Base-by-base conservation (phyloP, 148 eudicot species). In the Simmondsia chinensis region DNA sequence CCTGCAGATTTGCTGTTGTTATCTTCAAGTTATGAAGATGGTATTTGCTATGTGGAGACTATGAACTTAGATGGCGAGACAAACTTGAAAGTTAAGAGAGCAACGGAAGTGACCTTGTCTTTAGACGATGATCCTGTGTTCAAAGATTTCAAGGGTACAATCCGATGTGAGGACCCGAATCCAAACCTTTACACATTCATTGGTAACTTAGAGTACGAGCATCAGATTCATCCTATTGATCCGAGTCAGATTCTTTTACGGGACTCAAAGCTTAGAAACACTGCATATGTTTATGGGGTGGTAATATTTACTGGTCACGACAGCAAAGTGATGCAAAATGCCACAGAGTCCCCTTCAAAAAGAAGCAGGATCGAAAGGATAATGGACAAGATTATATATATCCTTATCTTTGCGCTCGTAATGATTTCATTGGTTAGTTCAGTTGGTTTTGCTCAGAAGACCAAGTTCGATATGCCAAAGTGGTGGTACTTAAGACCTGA, bases 41-140 rank as follows among this genome's bases (percentile, higher is more conserved):
- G 97, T 14, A 81, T 84, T 27, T 84, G 97, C 46, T 89, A 84
- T 31, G 97, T 89, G 12, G 97, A 89, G 59, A 89, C 97, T 25
- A 91, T 91, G 97, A 91, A 91, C 48, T 65, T 91, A 59, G 97
- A 91, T 51, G 97, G 97, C 18, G 97, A 89, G 72, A 89, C 97
- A 9, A 89, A 89, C 56, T 72, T 89, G 51, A 89, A 89, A 54
- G 78, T 84, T 14, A 89, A 85, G 63, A 80, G 93, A 58, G 67
- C 93, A 32, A 35, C 76, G 47, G 97, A 89, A 73, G 76, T 71
- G 43, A 84, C 95, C 9, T 48, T 79, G 33, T 35, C 78, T 20
- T 51, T 78, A 14, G 93, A 81, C n/a, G 80, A 89, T 13, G 95
- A 84, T 56, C 53, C 45, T 7, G 9, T 64, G 31, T 89, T 81